These are phyloP conservation scores for Rubia peregrina DNA, from an alignment of 305 asterid genomes.

Conservation along the genomic window DNA sequence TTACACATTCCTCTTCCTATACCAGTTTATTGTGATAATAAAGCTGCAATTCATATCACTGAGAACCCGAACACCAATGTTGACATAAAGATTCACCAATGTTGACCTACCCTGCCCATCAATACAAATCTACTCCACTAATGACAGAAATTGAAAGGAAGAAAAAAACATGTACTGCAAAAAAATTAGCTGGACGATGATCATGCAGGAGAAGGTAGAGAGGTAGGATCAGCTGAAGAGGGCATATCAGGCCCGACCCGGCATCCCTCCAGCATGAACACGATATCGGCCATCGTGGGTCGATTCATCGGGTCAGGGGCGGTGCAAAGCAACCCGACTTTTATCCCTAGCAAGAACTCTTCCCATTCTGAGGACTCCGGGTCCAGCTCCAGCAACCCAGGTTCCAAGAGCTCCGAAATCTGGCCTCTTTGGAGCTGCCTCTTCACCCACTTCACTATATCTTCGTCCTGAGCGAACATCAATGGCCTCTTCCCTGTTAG, in stretches of 20 bases:
- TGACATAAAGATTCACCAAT: conserved; percentile 4
- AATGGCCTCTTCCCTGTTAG: conserved; percentile 65
- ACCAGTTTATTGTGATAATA: too few species aligned
- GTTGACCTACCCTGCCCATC: background rate
- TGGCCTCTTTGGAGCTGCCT: conserved; percentile 65
- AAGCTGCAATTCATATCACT: too few species aligned
- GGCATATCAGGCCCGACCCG: conserved; percentile 62
- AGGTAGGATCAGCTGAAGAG: conserved; percentile 57
- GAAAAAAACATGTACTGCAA: background rate
- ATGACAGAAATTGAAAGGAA: background rate
- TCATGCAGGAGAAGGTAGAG: conserved; percentile 53
- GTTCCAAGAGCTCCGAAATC: conserved; percentile 56
- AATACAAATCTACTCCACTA: conserved; percentile 10
- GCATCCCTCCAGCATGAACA: conserved; percentile 75
- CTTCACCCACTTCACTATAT: conserved; percentile 76
- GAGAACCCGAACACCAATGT: too few species aligned
- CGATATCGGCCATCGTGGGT: conserved; percentile 59
- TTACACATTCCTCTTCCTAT: too few species aligned
- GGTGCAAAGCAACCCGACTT: conserved; percentile 70
- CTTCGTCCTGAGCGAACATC: conserved; percentile 66
- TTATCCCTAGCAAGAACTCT: conserved; percentile 64
- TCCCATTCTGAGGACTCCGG: conserved; percentile 84
- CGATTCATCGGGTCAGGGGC: conserved; percentile 52
- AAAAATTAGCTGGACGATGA: background rate
- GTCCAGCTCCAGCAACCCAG: conserved; percentile 61